Base-by-base conservation (phyloP, 2,329 filamentous ascomycete species). In the Talaromyces sp. region DNA sequence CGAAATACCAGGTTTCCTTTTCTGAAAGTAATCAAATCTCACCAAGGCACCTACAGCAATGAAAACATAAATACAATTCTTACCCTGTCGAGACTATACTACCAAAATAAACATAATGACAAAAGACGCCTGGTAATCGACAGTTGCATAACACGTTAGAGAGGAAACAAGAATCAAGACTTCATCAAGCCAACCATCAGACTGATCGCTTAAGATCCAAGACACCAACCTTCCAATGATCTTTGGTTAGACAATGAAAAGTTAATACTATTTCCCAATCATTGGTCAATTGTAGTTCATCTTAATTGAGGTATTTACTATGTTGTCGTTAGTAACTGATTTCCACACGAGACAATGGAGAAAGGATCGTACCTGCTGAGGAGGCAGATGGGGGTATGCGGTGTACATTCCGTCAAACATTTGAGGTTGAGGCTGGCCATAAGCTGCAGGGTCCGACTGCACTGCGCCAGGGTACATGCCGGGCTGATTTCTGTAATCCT, bases 401-500 rank as follows among this genome's bases (percentile, higher is more conserved):
- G 85, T 85, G 77, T 98, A 98, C 84, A 97, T 97, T 68, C 87
- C 88, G 68, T 92, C 88, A 78, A 93, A 97, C 85, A 97, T 96
- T 68, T 87, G 81, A 54, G 78, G 75, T 70, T 91, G 89, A 54
- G 90, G 86, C 73, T 95, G 92, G 14, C 89, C 90, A 75, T 96
- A 96, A 13, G 86, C 85, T 60, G 87, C 84, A 13, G 90, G 87
- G 58, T 90, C 90, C 14, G 88, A 82, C 70, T 92, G 91, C 65
- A 93, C 90, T 68, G 92, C 88, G 63, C 88, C 89, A 35, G 89
- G 84, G 75, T 97, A 97, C 87, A 97, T 94, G 72, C 86, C 86
- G 52, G 87, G 87, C 73, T 91, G 88, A 70, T 88, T 86, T 67
- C 92, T 90, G 77, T 96, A 96, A 71, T 95, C 91, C 70, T 90